Conservation (phyloP, 2,329 filamentous ascomycete species). For the Paecilomyces variotii region DNA sequence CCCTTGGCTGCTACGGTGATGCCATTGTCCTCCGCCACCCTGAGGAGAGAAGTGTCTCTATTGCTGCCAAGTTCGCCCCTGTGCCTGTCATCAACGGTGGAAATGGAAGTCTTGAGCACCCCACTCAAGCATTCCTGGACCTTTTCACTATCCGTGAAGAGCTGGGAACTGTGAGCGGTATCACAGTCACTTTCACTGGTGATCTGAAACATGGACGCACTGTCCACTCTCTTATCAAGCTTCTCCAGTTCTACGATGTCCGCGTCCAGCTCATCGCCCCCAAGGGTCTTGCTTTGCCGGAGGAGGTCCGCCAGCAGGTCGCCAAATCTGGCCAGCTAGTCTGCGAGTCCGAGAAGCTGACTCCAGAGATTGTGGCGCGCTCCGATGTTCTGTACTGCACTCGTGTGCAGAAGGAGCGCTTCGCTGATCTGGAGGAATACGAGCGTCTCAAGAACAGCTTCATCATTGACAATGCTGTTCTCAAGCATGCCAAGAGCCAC, state of each 20-base stretch:
- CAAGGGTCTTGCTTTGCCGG: constrained; percentile 66
- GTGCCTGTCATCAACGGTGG: constrained; percentile 96
- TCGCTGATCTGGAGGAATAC: constrained; percentile 71
- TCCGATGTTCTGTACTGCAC: constrained; percentile 97
- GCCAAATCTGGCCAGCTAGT: constrained; percentile 67
- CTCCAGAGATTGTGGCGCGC: constrained; percentile 73
- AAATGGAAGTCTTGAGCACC: constrained; percentile 92
- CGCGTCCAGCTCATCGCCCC: constrained; percentile 87
- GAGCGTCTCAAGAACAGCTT: constrained; percentile 83
- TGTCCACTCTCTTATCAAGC: constrained; percentile 88
- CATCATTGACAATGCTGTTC: constrained; percentile 78
- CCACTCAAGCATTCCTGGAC: constrained; percentile 94
- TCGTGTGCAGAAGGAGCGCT: constrained; percentile 91
- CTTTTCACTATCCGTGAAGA: constrained; percentile 98
- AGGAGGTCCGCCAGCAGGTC: constrained; percentile 64
- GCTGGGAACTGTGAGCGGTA: constrained; percentile 84
- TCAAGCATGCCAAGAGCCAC: constrained; percentile 83
- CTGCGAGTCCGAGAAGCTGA: constrained; percentile 68
- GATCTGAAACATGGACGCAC: constrained; percentile 90
- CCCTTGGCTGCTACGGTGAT: constrained; percentile 87
- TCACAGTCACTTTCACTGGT: constrained; percentile 93
- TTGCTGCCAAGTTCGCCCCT: constrained; percentile 76
- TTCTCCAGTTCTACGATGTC: constrained; percentile 93
- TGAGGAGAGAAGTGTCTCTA: constrained; percentile 67
- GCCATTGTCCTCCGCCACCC: constrained; percentile 95